Conservation (phyloP, 768 basidiomycete species). For the Gloeophyllum trabeum region DNA sequence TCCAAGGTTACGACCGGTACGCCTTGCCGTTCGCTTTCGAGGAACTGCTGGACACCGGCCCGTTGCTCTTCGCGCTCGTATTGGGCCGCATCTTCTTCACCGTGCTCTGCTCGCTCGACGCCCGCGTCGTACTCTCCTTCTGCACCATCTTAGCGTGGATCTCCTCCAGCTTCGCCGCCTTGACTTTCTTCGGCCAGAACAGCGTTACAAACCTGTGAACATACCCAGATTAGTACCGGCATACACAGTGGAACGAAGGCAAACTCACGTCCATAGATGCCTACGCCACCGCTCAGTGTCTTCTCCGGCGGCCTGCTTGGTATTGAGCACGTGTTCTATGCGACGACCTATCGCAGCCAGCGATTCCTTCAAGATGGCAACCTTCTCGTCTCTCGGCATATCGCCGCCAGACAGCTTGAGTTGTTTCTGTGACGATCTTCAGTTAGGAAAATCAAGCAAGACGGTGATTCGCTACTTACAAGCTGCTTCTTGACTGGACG, state of each 20-base stretch:
- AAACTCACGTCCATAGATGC: conserved; percentile 88
- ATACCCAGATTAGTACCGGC: conserved; percentile 2
- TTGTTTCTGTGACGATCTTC: conserved; percentile 56
- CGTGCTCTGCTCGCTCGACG: conserved; percentile 36
- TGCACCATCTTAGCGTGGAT: conserved; percentile 95
- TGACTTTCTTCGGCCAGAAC: conserved; percentile 98
- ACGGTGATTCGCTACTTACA: conserved; percentile 29
- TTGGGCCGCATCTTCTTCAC: conserved; percentile 51
- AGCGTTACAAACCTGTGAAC: conserved; percentile 74
- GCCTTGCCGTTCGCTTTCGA: neutral
- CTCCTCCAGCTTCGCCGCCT: conserved; percentile 85
- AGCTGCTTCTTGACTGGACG: conserved; percentile 96
- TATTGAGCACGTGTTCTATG: conserved; percentile 73
- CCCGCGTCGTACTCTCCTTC: conserved; percentile 64
- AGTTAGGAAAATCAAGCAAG: conserved; percentile 4
- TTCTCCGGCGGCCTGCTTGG: conserved; percentile 70
- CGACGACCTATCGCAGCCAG: conserved; percentile 87
- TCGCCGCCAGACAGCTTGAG: conserved; percentile 89
- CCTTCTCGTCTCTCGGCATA: conserved; percentile 92
- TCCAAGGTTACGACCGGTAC: too few species aligned
- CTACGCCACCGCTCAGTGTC: conserved; percentile 82
- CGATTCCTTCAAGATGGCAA: conserved; percentile 91
- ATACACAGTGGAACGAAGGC: neutral
- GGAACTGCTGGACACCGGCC: neutral
- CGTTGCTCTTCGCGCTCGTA: conserved; percentile 25